Conservation (phyloP, 1,139 yeast species). For the Citeromyces hawaiiensis region DNA sequence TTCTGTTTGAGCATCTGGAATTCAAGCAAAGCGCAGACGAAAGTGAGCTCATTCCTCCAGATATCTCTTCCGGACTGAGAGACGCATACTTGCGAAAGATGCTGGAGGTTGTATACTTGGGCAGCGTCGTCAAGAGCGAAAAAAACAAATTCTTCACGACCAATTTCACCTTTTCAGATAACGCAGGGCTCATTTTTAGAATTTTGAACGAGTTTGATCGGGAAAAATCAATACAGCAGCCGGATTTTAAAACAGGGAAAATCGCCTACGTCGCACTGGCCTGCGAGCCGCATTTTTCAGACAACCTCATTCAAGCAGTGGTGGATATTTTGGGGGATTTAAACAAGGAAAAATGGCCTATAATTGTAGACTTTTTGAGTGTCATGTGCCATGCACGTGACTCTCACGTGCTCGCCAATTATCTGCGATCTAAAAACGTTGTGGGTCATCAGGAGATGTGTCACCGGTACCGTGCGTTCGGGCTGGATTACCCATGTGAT, state of each 20-base stretch:
- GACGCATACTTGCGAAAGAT: constrained; percentile 30
- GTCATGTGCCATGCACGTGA: constrained; percentile 29
- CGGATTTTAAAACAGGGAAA: constrained; percentile 1
- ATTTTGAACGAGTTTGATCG: constrained; percentile 2
- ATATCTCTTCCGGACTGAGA: constrained; percentile 20
- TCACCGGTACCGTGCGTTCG: constrained; percentile 39
- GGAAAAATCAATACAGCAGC: background rate
- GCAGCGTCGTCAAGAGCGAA: constrained; percentile 6
- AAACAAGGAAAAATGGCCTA: background rate
- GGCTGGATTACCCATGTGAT: constrained; percentile 22
- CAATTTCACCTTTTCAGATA: constrained; percentile 24
- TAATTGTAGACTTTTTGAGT: constrained; percentile 35
- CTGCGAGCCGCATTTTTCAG: constrained; percentile 4
- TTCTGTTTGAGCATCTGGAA: constrained; percentile 33
- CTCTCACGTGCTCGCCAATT: constrained; percentile 33
- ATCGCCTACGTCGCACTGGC: constrained; percentile 2
- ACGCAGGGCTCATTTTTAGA: constrained; percentile 16
- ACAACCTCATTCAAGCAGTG: constrained; percentile 13
- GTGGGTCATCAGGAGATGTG: constrained; percentile 50
- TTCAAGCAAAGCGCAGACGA: constrained; percentile 25
- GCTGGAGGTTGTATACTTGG: constrained; percentile 28
- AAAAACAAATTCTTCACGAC: background rate
- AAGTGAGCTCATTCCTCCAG: constrained; percentile 41
- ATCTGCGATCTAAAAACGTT: constrained; percentile 39
- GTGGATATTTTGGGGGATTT: constrained; percentile 36